A percentile compares a stretch with the other conserved stretches of the same genome.
Evolutionary conservation across 305 asterid genomes (phyloP).

Genomic region (Petunia hybrid): DNA sequence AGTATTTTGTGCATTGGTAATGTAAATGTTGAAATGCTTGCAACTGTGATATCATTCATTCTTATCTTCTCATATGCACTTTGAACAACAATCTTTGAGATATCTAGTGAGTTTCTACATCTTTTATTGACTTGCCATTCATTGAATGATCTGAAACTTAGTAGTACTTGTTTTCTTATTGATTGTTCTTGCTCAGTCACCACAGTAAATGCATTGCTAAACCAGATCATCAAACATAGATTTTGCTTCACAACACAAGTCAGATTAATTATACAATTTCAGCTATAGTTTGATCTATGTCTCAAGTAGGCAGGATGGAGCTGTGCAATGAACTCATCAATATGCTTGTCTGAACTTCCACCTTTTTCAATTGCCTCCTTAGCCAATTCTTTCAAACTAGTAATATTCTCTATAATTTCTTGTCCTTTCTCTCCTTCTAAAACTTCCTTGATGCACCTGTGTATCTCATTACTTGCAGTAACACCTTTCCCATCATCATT

Average conservation of each 20-base stretch:
- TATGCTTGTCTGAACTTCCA: slow-evolving; percentile 56
- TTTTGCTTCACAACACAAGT: background rate
- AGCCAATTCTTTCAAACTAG: slow-evolving; percentile 49
- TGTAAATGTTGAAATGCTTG: background rate
- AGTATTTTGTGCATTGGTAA: background rate
- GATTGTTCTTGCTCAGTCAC: background rate
- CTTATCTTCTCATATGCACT: slow-evolving; percentile 9
- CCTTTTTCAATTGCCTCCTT: slow-evolving; percentile 53
- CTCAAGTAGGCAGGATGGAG: slow-evolving; percentile 32
- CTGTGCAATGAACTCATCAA: slow-evolving; percentile 47
- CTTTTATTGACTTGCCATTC: background rate
- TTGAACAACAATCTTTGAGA: background rate
- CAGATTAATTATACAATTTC: background rate
- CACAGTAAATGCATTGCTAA: background rate
- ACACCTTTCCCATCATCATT: slow-evolving; percentile 38
- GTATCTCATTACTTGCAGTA: slow-evolving; percentile 41
- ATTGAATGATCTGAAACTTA: too few relatives aligned
- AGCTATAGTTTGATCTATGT: slow-evolving; percentile 21
- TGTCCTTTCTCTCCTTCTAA: slow-evolving; percentile 42
- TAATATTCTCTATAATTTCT: slow-evolving; percentile 40
- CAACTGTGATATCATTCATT: background rate
- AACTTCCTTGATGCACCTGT: slow-evolving; percentile 41
- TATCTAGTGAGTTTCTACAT: background rate
- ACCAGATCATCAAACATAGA: background rate
- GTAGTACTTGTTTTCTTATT: too few relatives aligned